Conservation (phyloP, 257 asterid species). For the Ajuga chamaepitys region DNA sequence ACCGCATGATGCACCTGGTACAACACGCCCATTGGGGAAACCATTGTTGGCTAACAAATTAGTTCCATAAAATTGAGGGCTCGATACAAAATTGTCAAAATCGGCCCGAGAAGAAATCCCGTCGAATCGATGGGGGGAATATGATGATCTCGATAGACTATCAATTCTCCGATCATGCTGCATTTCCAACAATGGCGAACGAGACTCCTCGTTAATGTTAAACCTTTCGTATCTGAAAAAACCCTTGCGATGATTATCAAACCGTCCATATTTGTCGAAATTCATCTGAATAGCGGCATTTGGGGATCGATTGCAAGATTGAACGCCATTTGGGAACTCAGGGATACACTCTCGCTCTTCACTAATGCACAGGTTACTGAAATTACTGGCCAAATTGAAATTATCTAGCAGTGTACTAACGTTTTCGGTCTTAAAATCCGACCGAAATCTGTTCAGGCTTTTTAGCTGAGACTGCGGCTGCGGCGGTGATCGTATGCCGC, state of each 20-base stretch:
- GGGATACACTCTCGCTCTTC: slow-evolving; percentile 31
- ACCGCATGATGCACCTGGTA: slow-evolving; percentile 21
- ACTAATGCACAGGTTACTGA: slow-evolving; percentile 42
- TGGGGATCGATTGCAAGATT: slow-evolving; percentile 20
- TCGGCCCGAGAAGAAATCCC: slow-evolving; percentile 25
- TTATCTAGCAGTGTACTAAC: slow-evolving; percentile 27
- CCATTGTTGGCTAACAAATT: slow-evolving; percentile 17
- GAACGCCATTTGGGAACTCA: slow-evolving; percentile 20
- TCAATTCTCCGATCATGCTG: slow-evolving; percentile 22
- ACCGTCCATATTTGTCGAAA: slow-evolving; percentile 24
- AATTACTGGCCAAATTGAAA: slow-evolving; percentile 30
- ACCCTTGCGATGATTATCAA: slow-evolving; percentile 19
- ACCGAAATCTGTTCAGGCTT: slow-evolving; percentile 27
- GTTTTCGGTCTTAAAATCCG: slow-evolving; percentile 24
- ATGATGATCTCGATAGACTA: slow-evolving; percentile 23
- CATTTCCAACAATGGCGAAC: slow-evolving; percentile 27
- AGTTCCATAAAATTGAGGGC: slow-evolving; percentile 25
- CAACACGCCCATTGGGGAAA: slow-evolving; percentile 28
- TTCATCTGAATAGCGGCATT: slow-evolving; percentile 16
- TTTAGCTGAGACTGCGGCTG: slow-evolving; percentile 35
- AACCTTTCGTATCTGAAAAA: slow-evolving; percentile 26
- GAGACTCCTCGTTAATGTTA: slow-evolving; percentile 26
- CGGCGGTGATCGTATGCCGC: slow-evolving; percentile 38
- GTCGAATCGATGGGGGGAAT: slow-evolving; percentile 20
- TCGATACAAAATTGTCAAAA: slow-evolving; percentile 16